Percentiles rank a stretch among this genome's conserved stretches.
Evolutionary conservation across 495 filamentous ascomycete species (phyloP).

Genomic region (Neurospora sp.): DNA sequence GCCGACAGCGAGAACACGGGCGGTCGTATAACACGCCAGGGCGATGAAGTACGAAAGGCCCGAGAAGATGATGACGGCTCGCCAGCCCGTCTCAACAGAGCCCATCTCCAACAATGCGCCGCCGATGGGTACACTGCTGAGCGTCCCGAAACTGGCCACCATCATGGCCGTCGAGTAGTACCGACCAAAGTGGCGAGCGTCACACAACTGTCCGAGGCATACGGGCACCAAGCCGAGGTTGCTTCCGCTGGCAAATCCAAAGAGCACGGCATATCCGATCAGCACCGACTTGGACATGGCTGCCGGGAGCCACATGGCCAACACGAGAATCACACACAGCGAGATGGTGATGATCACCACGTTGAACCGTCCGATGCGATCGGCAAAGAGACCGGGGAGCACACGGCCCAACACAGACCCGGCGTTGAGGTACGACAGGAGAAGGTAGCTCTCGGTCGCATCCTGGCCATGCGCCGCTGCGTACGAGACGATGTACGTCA

Average conservation of each 20-base stretch:
- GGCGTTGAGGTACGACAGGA: slow-evolving; percentile 48
- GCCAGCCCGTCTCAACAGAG: slow-evolving; percentile 37
- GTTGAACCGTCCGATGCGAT: slow-evolving; percentile 46
- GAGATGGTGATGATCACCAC: slow-evolving; percentile 43
- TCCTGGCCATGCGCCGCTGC: slow-evolving; percentile 35
- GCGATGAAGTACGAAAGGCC: slow-evolving; percentile 51
- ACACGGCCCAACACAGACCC: slow-evolving; percentile 57
- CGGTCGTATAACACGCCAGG: slow-evolving; percentile 49
- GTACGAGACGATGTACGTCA: slow-evolving; percentile 44
- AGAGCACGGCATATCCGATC: slow-evolving; percentile 63
- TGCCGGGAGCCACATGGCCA: slow-evolving; percentile 76
- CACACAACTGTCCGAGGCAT: slow-evolving; percentile 83
- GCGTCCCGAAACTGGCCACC: slow-evolving; percentile 75
- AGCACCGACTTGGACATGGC: slow-evolving; percentile 47
- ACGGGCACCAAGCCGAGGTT: slow-evolving; percentile 82
- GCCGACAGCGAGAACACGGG: slow-evolving; percentile 56
- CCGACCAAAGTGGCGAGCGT: slow-evolving; percentile 73
- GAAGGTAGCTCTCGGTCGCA: slow-evolving; percentile 50
- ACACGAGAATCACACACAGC: slow-evolving; percentile 56
- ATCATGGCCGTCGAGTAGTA: slow-evolving; percentile 84
- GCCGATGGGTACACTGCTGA: slow-evolving; percentile 83
- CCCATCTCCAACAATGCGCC: slow-evolving; percentile 53
- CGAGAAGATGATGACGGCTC: slow-evolving; percentile 60
- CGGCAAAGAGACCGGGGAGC: slow-evolving; percentile 58
- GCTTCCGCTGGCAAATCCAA: slow-evolving; percentile 78